These are phyloP conservation scores for Sporobolomyces phaffii DNA, from an alignment of 768 basidiomycete genomes.

Conservation along the genomic window DNA sequence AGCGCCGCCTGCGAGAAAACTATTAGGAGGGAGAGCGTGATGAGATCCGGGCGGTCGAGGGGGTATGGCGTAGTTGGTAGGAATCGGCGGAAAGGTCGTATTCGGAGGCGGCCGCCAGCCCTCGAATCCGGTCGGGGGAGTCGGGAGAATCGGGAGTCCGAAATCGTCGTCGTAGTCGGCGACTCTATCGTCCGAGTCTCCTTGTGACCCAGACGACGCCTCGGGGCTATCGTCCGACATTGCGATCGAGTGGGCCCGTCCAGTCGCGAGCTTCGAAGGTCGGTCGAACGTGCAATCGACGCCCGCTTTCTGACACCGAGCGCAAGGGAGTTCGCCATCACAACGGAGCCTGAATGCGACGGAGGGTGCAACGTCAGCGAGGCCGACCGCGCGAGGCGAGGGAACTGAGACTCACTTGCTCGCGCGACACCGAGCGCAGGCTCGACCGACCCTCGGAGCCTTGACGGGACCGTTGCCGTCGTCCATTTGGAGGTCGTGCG, in stretches of 20 bases:
- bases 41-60: not conserved
- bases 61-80: not conserved
- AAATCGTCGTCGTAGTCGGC: conserved; percentile 31
- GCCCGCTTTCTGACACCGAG: conserved; percentile 29
- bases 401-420: conserved; percentile 20
- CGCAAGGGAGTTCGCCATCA: conserved; percentile 34
- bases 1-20: conserved; percentile 4
- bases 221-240: conserved; percentile 18
- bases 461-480: conserved; percentile 24
- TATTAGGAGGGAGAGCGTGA: conserved; percentile 15
- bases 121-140: conserved; percentile 12
- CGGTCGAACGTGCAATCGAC: conserved; percentile 38
- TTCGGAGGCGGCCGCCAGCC: conserved; percentile 10
- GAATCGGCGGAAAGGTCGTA: conserved; percentile 10
- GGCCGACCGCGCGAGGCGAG: not conserved
- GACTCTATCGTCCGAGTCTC: conserved; percentile 22
- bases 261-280: conserved; percentile 11
- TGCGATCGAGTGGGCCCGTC: conserved; percentile 10
- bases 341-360: conserved; percentile 29
- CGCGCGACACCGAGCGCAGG: conserved; percentile 28
- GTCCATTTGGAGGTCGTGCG: conserved; percentile 1
- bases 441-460: conserved; percentile 29
- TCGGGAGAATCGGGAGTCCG: conserved; percentile 18
- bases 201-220: not conserved
- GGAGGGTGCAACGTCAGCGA: too few relatives aligned